A percentile compares a stretch with the other conserved stretches of the same genome.
Conservation (phyloP, 31 red algal species). For the Asparagopsis taxiformis region DNA sequence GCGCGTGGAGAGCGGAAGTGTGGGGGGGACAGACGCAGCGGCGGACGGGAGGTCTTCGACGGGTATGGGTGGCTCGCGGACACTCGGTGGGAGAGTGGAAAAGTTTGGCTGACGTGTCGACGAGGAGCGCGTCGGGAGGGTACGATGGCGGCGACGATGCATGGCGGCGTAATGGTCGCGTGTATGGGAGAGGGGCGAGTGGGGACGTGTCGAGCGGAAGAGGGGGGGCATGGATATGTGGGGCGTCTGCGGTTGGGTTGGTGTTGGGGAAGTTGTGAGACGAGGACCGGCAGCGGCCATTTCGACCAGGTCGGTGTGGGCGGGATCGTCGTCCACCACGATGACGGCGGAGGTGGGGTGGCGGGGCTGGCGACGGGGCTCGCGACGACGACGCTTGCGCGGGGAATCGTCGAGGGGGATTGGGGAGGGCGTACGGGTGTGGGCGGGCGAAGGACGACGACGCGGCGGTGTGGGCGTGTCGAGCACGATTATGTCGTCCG, state of each 20-base stretch:
- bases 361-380: background rate
- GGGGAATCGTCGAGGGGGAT: conserved; percentile 39
- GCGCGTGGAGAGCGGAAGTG: background rate
- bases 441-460: background rate
- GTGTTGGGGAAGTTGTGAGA: background rate
- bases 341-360: conserved; percentile 15
- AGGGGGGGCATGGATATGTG: background rate
- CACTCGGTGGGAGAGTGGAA: no score
- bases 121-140: background rate
- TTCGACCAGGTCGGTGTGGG: conserved; percentile 26
- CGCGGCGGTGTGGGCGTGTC: conserved; percentile 10
- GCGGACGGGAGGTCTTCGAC: no score
- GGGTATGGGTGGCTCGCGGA: no score
- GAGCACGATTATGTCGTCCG: conserved; percentile 50
- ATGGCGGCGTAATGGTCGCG: conserved; percentile 6
- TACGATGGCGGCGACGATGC: background rate
- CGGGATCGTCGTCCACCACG: conserved; percentile 42
- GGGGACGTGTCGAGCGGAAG: background rate
- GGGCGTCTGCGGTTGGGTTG: background rate
- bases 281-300: conserved; percentile 45
- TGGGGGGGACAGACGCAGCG: no score
- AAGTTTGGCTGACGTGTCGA: no score
- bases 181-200: background rate
- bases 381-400: conserved; percentile 63
- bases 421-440: background rate